A percentile compares a stretch with the other conserved stretches of the same genome.
Evolutionary conservation across 192 early-diverging fungal species (phyloP).

Genomic region (Backusella morwellensis): DNA sequence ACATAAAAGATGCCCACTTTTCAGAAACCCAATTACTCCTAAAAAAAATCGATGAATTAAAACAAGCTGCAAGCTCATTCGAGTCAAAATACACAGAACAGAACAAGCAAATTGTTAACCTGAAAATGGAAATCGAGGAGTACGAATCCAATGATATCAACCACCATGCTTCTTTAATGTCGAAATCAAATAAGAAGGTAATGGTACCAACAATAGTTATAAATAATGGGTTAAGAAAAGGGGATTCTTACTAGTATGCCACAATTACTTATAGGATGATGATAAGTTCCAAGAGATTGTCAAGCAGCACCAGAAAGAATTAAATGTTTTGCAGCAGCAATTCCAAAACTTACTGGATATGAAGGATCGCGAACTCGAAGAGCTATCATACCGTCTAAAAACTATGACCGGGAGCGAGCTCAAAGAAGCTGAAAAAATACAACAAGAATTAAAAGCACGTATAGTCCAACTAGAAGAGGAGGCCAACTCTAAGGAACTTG

Average conservation of each 20-base stretch:
- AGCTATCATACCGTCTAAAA: constrained; percentile 2
- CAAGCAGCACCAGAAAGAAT: constrained; percentile 22
- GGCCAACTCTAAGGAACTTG: background rate
- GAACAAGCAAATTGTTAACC: background rate
- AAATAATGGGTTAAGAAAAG: background rate
- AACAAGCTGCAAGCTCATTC: background rate
- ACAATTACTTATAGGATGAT: background rate
- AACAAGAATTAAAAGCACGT: background rate
- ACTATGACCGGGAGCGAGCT: background rate
- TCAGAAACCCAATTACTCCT: background rate
- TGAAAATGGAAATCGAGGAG: constrained; percentile 1
- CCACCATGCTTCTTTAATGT: background rate
- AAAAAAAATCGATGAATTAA: background rate
- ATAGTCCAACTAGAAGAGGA: background rate
- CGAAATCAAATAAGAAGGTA: background rate
- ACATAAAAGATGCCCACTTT: background rate
- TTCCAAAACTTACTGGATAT: constrained; percentile 25
- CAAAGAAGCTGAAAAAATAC: background rate
- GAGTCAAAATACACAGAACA: background rate
- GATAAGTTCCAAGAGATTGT: constrained; percentile 11
- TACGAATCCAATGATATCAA: background rate
- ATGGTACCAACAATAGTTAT: background rate
- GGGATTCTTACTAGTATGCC: background rate
- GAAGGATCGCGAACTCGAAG: constrained; percentile 29
- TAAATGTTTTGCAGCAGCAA: constrained; percentile 19